Base-by-base conservation (phyloP, 2,329 filamentous ascomycete species). In the Phoma sp. region DNA sequence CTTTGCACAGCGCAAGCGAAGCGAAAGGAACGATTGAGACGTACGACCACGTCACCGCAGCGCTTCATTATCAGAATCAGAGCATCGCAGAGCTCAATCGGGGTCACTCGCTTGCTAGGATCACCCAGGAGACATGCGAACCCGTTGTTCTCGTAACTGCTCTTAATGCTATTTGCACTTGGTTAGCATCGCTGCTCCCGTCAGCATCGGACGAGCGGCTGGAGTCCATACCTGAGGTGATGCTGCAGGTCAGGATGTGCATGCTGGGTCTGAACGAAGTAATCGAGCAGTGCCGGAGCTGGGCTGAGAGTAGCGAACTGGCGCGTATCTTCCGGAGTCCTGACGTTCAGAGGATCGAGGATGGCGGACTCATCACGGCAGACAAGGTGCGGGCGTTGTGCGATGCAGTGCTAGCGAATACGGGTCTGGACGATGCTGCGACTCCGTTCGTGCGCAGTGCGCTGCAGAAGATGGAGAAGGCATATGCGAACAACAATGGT, bases 1-100 rank as follows among this genome's bases (percentile, higher is more conserved):
- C 50, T n/a, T 32, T 58, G 4, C 57, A 61, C 43, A 48, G 52
- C 12, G 52, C 52, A 17, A 53, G 37, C 24, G 17, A 44, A 45
- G 49, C 40, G 8, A 2, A 19, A 35, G 27, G 35, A 19, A 7
- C 35, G 2, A 4, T 19, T 5, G 35, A 52, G 1, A 27, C 41
- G 15, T 36, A 52, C 36, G 36, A 46, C 9, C 43, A 52, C 24
- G 40, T 52, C 21, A 40, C 35, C 3, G 29, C 41, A 21, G 49
- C 49, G 9, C 49, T 52, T 3, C 25, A 46, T 6, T 52, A 45
- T 27, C 49, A 52, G 22, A 52, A 52, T 8, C 49, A 46, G 9
- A 52, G 41, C 32, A 45, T 52, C 1, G 49, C 49, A 7, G 40
- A 40, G 19, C 27, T 52, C 3, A 43, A 43, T 25, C 12, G 32